A percentile compares a stretch with the other conserved stretches of the same genome.
Evolutionary conservation across 192 early-diverging fungal species (phyloP).

Genomic region (Backusella luteola): DNA sequence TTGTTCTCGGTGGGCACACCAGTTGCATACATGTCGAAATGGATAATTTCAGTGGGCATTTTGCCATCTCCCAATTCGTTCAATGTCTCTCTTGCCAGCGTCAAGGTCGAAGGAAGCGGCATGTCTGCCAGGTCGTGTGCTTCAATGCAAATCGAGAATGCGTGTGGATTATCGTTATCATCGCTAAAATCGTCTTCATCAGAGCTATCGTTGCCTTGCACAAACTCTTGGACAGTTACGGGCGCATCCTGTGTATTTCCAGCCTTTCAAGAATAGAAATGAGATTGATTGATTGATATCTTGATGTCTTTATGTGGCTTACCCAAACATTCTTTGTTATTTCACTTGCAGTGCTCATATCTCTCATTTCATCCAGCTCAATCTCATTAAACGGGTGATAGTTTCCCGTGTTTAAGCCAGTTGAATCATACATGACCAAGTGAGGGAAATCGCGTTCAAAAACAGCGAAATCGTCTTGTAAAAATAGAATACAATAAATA

Average conservation of each 20-base stretch:
- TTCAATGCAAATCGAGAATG: constrained; percentile 49
- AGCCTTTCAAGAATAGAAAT: constrained; percentile 11
- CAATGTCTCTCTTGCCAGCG: constrained; percentile 33
- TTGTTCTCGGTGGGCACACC: constrained; percentile 16
- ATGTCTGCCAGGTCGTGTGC: constrained; percentile 47
- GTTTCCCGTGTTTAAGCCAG: constrained; percentile 40
- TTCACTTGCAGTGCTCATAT: constrained; percentile 43
- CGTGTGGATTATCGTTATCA: constrained; percentile 35
- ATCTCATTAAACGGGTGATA: constrained; percentile 33
- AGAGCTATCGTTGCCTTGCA: constrained; percentile 10
- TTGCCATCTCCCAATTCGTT: constrained; percentile 18
- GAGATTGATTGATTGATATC: not conserved
- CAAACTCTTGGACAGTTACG: not conserved
- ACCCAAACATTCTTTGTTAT: constrained; percentile 49
- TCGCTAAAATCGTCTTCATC: not conserved
- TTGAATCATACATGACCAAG: constrained; percentile 32
- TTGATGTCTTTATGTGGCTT: not conserved
- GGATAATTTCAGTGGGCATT: constrained; percentile 29
- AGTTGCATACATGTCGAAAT: constrained; percentile 37
- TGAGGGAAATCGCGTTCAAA: constrained; percentile 45
- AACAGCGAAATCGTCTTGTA: constrained; percentile 33
- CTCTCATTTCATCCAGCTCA: constrained; percentile 47
- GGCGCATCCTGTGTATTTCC: constrained; percentile 48
- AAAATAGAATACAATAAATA: not conserved
- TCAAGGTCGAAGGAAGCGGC: constrained; percentile 31